Base-by-base conservation (phyloP, 2,329 filamentous ascomycete species). In the Neopestalotiopsis rosae region DNA sequence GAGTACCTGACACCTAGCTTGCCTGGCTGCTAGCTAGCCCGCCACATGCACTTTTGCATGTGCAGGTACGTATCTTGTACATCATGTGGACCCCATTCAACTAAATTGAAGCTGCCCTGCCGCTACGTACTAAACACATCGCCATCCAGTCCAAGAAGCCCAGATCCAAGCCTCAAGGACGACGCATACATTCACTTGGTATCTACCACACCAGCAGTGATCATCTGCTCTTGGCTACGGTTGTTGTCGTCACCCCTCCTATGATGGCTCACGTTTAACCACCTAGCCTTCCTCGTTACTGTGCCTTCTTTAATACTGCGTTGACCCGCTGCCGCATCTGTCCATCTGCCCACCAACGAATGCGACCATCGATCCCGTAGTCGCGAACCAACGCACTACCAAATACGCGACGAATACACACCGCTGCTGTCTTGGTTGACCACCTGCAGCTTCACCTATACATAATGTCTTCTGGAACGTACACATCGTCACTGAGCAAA, bases 401-500 rank as follows among this genome's bases (percentile, higher is more conserved):
- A 52, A 52, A 12, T 9, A 1, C 17, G 45, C 17, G 17, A 52
- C 14, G 17, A 24, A 20, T 3, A 20, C 5, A 49, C 5, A 52
- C 45, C n/a, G 17, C n/a, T 9, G 6, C 4, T 12, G 4, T 52
- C 45, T 7, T 24, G 17, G 14, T 2, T 30, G 57, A 30, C 28
- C 4, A 59, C 57, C 24, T 14, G 12, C 24, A 30, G 13, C 24
- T 38, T 14, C 12, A 28, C 34, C 17, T 34, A 40, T 9, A 20
- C 30, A 62, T 20, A 20, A 62, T 62, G 59, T 62, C 32, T n/a
- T 62, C 59, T 30, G 32, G 59, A 13, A 59, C 57, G 7, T 59
- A 59, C 57, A 59, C 57, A 4, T 59, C 57, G 14, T 24, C 30
- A 30, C 32, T 86, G 65, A 80, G 84, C 73, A 85, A 85, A 75